These are phyloP conservation scores for Ganoderma sp. DNA, from an alignment of 1,284 basidiomycete genomes.

Conservation along the genomic window DNA sequence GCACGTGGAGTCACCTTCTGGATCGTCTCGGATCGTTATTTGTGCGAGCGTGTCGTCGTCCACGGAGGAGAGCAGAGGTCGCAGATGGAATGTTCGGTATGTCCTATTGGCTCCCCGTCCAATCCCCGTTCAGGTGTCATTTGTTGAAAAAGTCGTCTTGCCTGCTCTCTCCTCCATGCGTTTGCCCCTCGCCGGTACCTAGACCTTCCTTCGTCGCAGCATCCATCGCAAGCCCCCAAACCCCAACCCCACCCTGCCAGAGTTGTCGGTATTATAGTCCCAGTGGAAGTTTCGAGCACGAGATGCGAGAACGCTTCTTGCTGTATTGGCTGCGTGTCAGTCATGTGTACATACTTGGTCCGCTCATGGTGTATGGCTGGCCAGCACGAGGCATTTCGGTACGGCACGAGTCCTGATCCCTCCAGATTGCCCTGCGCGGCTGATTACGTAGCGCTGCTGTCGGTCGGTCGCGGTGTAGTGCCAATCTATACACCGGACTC, in stretches of 20 bases:
- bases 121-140: background rate
- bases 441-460: background rate
- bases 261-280: background rate
- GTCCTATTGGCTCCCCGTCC: background rate
- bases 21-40: background rate
- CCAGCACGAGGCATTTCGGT: conserved; percentile 5
- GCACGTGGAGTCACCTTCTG: background rate
- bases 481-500: background rate
- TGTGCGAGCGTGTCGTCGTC: background rate
- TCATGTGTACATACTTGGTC: background rate
- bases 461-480: background rate
- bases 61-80: background rate
- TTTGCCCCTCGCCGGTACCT: conserved; percentile 6
- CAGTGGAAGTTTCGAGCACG: background rate
- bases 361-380: background rate
- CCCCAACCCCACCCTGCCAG: background rate
- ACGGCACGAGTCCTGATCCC: background rate
- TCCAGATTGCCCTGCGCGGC: background rate
- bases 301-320: background rate
- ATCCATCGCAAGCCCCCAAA: conserved; percentile 18
- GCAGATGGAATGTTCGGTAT: conserved; percentile 3
- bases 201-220: conserved; percentile 5
- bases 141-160: background rate
- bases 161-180: background rate
- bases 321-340: background rate